Conservation (phyloP, 1,284 basidiomycete genomes). For the Cystobasidium pallidum region DNA sequence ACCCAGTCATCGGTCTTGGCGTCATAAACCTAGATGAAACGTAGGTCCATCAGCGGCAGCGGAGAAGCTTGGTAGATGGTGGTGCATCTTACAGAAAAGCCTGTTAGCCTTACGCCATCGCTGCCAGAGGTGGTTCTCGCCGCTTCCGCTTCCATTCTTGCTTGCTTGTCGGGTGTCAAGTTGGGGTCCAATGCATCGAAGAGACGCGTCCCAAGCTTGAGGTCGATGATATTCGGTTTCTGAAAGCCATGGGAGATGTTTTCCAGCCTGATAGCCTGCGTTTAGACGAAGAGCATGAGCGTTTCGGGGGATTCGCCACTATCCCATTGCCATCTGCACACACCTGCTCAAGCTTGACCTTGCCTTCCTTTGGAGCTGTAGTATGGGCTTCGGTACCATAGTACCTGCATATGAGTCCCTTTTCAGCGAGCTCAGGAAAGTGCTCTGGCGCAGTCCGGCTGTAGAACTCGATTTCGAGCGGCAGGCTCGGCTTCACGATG, state of each 20-base stretch:
- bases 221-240: conserved; percentile 83
- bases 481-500: conserved; percentile 79
- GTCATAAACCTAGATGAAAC: conserved; percentile 70
- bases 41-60: neutral
- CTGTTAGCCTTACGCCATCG: conserved; percentile 81
- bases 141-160: conserved; percentile 75
- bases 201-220: conserved; percentile 86
- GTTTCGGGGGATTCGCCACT: neutral
- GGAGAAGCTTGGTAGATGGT: neutral
- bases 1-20: conserved; percentile 63
- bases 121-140: conserved; percentile 70
- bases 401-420: conserved; percentile 64
- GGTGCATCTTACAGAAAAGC: conserved; percentile 72
- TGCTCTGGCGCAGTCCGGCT: conserved; percentile 62
- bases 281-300: conserved; percentile 50
- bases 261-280: conserved; percentile 61
- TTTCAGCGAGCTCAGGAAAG: conserved; percentile 55
- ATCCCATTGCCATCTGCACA: conserved; percentile 9
- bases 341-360: conserved; percentile 55
- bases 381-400: conserved; percentile 77
- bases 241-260: conserved; percentile 75
- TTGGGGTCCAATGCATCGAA: conserved; percentile 68
- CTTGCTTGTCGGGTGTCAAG: conserved; percentile 70
- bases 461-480: conserved; percentile 80
- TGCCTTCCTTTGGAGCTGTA: conserved; percentile 58